A percentile compares a stretch with the other conserved stretches of the same genome.
Conservation (phyloP, 441 rosid species). For the Adansonia grandidieri region DNA sequence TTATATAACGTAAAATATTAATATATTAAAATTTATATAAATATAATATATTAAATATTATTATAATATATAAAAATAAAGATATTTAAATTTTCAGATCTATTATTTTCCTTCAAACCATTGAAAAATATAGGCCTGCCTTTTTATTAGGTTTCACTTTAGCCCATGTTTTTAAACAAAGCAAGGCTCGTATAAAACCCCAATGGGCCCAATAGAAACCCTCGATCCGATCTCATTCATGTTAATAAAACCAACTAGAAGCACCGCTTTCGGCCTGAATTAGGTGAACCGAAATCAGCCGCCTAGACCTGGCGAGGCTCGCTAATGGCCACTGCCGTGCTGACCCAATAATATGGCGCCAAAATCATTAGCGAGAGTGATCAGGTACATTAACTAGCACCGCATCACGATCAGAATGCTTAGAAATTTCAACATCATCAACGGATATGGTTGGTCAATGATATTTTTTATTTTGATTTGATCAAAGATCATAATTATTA, state of each 20-base stretch:
- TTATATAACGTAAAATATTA: too few species aligned
- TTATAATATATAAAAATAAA: too few species aligned
- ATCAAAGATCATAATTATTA: neutral
- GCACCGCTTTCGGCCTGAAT: neutral
- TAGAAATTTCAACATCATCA: neutral
- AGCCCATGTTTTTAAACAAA: neutral
- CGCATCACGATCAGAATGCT: neutral
- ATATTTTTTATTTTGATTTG: neutral
- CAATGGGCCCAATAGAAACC: neutral
- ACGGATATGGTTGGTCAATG: constrained; percentile 6
- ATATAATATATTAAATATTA: too few species aligned
- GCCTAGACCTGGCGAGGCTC: neutral
- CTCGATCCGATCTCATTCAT: neutral
- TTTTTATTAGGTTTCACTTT: neutral
- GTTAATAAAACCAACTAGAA: neutral
- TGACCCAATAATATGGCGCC: constrained; percentile 3
- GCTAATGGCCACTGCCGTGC: neutral
- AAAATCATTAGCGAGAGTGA: neutral
- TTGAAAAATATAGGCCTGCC: neutral
- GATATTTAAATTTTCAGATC: neutral
- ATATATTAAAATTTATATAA: too few species aligned
- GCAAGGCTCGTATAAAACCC: neutral
- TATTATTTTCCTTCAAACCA: neutral
- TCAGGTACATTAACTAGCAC: neutral
- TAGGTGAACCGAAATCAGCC: constrained; percentile 6